phyloP scores from a whole-genome alignment of 2,329 filamentous ascomycete species.

The Sporothrix pseudoabietina region DNA sequence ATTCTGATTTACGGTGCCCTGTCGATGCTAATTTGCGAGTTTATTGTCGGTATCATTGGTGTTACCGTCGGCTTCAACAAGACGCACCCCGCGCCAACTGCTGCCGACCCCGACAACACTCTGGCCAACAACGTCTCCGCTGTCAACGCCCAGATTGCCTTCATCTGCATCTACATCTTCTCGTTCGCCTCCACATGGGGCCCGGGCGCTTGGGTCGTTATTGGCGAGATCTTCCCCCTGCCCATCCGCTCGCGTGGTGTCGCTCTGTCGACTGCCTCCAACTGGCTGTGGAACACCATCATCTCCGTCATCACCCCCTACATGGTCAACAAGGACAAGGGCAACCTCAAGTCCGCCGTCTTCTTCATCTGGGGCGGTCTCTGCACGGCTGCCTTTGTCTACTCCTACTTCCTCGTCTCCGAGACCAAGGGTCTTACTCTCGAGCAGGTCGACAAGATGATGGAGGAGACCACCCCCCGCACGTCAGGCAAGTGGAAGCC shows the following conservation, averaged over 20 bases:
- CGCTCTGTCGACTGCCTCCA: constrained; percentile 80
- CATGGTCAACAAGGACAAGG: constrained; percentile 58
- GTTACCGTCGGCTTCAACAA: constrained; percentile 60
- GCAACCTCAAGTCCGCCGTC: constrained; percentile 68
- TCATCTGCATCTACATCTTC: constrained; percentile 92
- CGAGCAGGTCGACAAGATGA: constrained; percentile 83
- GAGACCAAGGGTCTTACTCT: constrained; percentile 77
- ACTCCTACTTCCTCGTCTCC: constrained; percentile 72
- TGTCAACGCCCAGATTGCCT: constrained; percentile 73
- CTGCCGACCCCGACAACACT: constrained; percentile 44
- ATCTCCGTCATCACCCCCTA: constrained; percentile 57
- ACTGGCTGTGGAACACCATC: constrained; percentile 83
- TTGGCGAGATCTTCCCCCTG: constrained; percentile 88
- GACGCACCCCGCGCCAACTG: constrained; percentile 46
- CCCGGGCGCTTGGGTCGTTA: constrained; percentile 77
- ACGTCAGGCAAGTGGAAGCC: constrained; percentile 77
- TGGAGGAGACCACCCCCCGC: constrained; percentile 80
- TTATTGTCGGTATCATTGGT: constrained; percentile 79
- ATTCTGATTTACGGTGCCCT: constrained; percentile 77
- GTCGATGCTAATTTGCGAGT: constrained; percentile 85
- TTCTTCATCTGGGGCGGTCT: constrained; percentile 77
- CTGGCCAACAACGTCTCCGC: constrained; percentile 59
- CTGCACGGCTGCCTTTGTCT: constrained; percentile 61
- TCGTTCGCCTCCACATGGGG: constrained; percentile 91
- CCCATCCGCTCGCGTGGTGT: constrained; percentile 88